Base-by-base conservation (phyloP, 345 rosid genomes). In the Heritiera fomes region DNA sequence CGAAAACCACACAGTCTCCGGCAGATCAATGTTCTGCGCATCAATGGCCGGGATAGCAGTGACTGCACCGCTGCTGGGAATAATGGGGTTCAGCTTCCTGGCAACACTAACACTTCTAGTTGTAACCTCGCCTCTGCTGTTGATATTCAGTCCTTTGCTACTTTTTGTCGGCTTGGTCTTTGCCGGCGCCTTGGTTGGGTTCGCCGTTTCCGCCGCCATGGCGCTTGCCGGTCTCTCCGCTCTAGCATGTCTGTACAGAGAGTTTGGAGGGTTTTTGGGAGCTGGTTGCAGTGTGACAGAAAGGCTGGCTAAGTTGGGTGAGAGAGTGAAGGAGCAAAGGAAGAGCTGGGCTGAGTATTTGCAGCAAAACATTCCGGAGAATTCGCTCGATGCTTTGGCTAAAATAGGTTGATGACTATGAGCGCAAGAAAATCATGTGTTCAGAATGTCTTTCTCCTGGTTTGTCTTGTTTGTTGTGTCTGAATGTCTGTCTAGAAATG, bases 71-170 rank as follows among this genome's bases (percentile, higher is more conserved):
- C 81, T 86, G 12, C 38, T 86, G 2, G 86, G 83, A 2, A 59
- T 77, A 82, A 84, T 77, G 84, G 87, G 80, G 77, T 79, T 87
- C 76, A 82, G 87, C 81, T 71, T 86, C 56, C 10, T 86, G 3
- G 81, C 79, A n/a, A 73, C 89, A 0, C 13, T 75, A 67, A 80
- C 83, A 34, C 75, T 87, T 59, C 82, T 87, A 15, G 75, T 86
- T 8, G 32, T 80, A 45, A 69, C 28, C 82, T 86, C 82, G n/a
- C 91, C 87, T 28, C 71, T 84, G 38, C 74, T 88, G 56, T 69
- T 88, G 77, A 40, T 87, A 41, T 82, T 85, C 83, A 79, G 79
- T 68, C 89, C 89, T 34, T 78, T 86, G 46, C 81, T 89, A 68
- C 45, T 76, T 2, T 69, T 45, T 18, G 76, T 80, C 23, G 67